Conservation (phyloP, 2,329 filamentous ascomycete genomes). For the Monosporascus sp. region DNA sequence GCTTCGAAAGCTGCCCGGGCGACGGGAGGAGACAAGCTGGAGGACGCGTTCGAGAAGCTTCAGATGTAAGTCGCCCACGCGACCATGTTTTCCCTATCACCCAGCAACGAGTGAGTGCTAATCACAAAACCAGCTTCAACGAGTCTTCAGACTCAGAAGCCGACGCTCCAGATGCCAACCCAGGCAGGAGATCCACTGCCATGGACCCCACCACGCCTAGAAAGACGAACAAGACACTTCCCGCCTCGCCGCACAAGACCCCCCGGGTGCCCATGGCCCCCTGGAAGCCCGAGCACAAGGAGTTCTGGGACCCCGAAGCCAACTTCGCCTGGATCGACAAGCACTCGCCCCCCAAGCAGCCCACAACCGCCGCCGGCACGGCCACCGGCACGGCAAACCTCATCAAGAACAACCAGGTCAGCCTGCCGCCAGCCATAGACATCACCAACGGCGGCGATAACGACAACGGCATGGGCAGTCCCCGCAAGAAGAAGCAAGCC, state of each 20-base stretch:
- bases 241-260: conserved; percentile 19
- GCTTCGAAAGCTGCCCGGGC: conserved; percentile 8
- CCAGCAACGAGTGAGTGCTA: not conserved
- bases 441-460: not conserved
- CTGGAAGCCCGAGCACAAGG: conserved; percentile 26
- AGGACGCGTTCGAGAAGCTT: conserved; percentile 27
- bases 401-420: not conserved
- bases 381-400: conserved; percentile 2
- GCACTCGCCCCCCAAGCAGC: conserved; percentile 25
- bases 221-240: conserved; percentile 17
- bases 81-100: not conserved
- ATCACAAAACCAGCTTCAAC: conserved; percentile 16
- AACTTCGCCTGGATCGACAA: conserved; percentile 30
- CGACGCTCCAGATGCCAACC: conserved; percentile 3
- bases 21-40: conserved; percentile 15
- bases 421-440: not conserved
- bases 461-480: not conserved
- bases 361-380: conserved; percentile 1
- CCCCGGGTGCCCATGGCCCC: conserved; percentile 24
- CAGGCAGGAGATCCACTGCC: conserved; percentile 1
- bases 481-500: conserved; percentile 6
- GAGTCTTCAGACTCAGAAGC: conserved; percentile 19
- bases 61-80: conserved; percentile 19
- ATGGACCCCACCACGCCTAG: conserved; percentile 19
- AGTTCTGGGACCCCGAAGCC: conserved; percentile 29